phyloP scores from a whole-genome alignment of 2,329 filamentous ascomycete species.

The Myriangium duriaei region DNA sequence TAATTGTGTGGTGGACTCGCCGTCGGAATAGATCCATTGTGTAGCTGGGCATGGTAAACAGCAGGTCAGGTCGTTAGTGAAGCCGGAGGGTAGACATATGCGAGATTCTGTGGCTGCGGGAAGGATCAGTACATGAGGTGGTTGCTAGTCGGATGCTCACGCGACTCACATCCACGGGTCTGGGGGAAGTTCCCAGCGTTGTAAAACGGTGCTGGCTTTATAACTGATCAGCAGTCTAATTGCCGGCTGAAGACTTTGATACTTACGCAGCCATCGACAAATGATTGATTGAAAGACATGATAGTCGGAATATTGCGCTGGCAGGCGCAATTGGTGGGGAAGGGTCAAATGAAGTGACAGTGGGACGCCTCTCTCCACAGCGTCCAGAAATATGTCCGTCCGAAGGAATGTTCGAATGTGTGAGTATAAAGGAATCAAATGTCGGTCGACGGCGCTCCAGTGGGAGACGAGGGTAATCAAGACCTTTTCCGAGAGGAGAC shows the following conservation, averaged over 20 bases:
- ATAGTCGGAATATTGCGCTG: not conserved
- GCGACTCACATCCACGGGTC: slow-evolving; percentile 53
- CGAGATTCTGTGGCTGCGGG: slow-evolving; percentile 41
- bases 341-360: too few species aligned
- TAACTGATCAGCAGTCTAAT: slow-evolving; percentile 7
- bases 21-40: slow-evolving; percentile 56
- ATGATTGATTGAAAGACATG: slow-evolving; percentile 11
- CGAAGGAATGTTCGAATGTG: too few species aligned
- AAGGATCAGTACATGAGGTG: slow-evolving; percentile 20
- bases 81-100: slow-evolving; percentile 40
- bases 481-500: too few species aligned
- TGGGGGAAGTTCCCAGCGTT: slow-evolving; percentile 47
- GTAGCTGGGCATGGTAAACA: slow-evolving; percentile 85
- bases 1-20: slow-evolving; percentile 29
- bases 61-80: slow-evolving; percentile 45
- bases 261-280: slow-evolving; percentile 10
- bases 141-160: slow-evolving; percentile 4
- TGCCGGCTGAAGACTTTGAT: not conserved
- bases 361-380: too few species aligned
- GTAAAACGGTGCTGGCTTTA: slow-evolving; percentile 47
- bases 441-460: too few species aligned
- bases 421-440: too few species aligned
- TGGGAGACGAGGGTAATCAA: too few species aligned
- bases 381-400: too few species aligned
- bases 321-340: slow-evolving; percentile 1